Evolutionary conservation across 2,329 filamentous ascomycete species (phyloP), one percentile per base, ranked within the genome.

Genomic region (Penicillium sp.): DNA sequence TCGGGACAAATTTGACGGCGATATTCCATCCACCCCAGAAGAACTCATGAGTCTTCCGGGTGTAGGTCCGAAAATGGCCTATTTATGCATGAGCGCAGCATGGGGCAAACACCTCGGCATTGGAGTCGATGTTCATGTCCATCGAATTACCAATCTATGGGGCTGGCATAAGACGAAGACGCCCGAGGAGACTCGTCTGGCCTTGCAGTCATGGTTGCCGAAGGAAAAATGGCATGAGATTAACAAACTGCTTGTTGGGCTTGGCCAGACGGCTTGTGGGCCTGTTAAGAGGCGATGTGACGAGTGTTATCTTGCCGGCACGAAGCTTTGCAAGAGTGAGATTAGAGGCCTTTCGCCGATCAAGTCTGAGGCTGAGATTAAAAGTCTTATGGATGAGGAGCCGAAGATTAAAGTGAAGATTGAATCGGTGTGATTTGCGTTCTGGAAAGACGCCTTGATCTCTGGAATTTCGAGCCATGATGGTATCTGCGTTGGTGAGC

Each of bases 41-140:
- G 90, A 87, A 0, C 79, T 96, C 18, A 85, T 86, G 47, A 83
- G 84, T 1, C 80, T 96, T 0, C 91, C 91, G 0, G 92, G 92
- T 5, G 92, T 96, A 1, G 92, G 92, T 0, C 92, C 92, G 28
- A 96, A 96, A 75, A 96, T 96, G 92, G 91, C 87, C 12, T 92
- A 94, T 70, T 81, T 96, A 21, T 93, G 88, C 69, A 83, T 96
- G 76, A 87, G 86, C 43, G 87, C 87, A 0, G 89, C 87, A 65
- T 81, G 87, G 87, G 84, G 84, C 2, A 76, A 80, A 42, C 79
- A 84, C 45, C 80, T 86, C 60, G 92, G 92, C 7, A 95, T 96
- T 59, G 92, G 92, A 24, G 92, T 96, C 45, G 92, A 96, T 70
- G 91, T 96, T 5, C 92, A 96, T 72, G 92, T 96, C 3, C 92